Base-by-base conservation (phyloP, 192 early-diverging fungal species). In the Coemansia erecta region DNA sequence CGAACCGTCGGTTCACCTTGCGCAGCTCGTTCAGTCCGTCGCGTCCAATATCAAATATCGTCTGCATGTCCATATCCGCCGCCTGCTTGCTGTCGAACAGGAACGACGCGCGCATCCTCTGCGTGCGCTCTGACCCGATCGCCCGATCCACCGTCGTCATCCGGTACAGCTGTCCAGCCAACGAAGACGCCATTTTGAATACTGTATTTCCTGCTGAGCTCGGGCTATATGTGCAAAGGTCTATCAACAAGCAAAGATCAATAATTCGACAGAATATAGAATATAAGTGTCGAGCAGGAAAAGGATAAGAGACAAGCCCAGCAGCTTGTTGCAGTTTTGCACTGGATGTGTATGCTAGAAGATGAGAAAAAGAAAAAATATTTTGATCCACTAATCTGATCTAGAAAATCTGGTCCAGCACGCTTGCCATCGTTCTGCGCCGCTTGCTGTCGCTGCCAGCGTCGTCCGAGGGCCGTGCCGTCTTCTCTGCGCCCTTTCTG, bases 11-110 rank as follows among this genome's bases (percentile, higher is more conserved):
- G 76, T 93, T 86, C 17, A 88, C 64, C 42, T 82, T 78, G 6
- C 74, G 64, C 43, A 98, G 83, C 59, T 94, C 91, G 33, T 82
- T 63, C 15, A 94, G 83, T 22, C 93, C 94, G 59, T 85, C 86
- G 50, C 77, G 73, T 9, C 90, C 94, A 61, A 98, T 86, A 45
- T 86, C 85, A 62, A 88, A 92, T 54, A 98, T 86, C 31, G 89
- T 89, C 56, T 95, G 92, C 51, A 81, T 74, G 75, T 95, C 93
- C 56, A 92, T 84, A 62, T 97, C 90, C 4, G 92, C 91, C 2
- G 95, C 95, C 71, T 90, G 83, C 69, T 85, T 85, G 0, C 84
- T 76, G 45, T 88, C 84, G 43, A 94, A 97, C 52, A 97, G 71
- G 48, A 92, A 89, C 24, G 94, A 94, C 19, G 89, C 83, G 28